Conservation (phyloP, 345 rosid genomes). For the Trapa incisa region DNA sequence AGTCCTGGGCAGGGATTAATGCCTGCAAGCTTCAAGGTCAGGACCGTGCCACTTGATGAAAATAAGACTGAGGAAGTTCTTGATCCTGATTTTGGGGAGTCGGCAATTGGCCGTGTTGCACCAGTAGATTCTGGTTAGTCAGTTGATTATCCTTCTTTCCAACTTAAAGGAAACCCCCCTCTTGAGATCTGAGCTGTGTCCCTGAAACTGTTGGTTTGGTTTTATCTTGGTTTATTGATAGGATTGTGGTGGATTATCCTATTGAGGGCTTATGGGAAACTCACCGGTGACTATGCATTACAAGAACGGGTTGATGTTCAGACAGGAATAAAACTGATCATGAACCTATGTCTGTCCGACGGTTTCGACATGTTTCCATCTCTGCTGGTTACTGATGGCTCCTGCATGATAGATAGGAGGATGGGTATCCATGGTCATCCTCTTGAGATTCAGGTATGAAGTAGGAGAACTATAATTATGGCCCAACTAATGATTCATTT, state of each 20-base stretch:
- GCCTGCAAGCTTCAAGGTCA: constrained; percentile 91
- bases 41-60: constrained; percentile 53
- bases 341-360: constrained; percentile 69
- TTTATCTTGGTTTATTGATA: constrained; percentile 10
- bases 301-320: constrained; percentile 91
- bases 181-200: background rate
- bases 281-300: constrained; percentile 65
- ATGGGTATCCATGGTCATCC: constrained; percentile 95
- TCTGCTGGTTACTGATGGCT: constrained; percentile 72
- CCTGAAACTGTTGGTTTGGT: background rate
- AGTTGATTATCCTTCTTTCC: constrained; percentile 5
- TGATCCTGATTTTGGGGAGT: constrained; percentile 92
- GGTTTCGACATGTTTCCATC: constrained; percentile 93
- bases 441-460: constrained; percentile 76
- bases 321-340: constrained; percentile 60
- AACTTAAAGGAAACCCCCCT: background rate
- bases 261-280: constrained; percentile 71
- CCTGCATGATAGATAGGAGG: constrained; percentile 88
- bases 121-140: constrained; percentile 82
- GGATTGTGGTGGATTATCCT: constrained; percentile 94
- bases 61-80: constrained; percentile 60
- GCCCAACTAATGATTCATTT: background rate
- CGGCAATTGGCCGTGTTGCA: constrained; percentile 91
- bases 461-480: background rate
- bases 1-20: constrained; percentile 75